Conservation (phyloP, 306 rosid species). For the Acacia crassicarpa region DNA sequence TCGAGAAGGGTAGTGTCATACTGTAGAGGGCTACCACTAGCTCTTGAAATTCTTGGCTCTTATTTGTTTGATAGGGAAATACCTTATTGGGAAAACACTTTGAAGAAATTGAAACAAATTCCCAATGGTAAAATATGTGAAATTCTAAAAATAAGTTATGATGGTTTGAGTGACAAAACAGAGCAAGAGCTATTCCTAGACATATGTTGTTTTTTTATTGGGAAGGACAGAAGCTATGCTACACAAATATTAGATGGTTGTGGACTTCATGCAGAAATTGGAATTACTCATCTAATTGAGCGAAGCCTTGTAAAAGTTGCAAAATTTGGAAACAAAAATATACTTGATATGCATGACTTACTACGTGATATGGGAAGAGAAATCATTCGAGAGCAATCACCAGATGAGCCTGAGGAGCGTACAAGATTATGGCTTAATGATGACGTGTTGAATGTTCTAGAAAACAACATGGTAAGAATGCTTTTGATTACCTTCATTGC, state of each 20-base stretch:
- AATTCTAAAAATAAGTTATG: background rate
- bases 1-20: no score
- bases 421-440: background rate
- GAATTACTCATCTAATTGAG: background rate
- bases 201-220: background rate
- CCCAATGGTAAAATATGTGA: background rate
- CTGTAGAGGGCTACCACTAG: no score
- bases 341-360: background rate
- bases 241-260: background rate
- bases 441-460: background rate
- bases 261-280: background rate
- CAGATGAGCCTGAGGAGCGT: background rate
- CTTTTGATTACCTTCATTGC: no score
- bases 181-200: background rate
- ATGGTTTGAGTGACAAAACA: background rate
- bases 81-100: background rate
- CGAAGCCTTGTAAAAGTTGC: background rate
- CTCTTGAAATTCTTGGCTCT: background rate
- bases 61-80: background rate
- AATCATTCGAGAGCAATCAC: background rate
- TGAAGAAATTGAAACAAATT: background rate
- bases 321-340: no score
- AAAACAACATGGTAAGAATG: background rate
- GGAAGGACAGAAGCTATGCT: background rate
- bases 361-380: background rate